Evolutionary conservation across 1,139 yeast genomes (phyloP).

Genomic region (Saccharomycopsis hybrid): DNA sequence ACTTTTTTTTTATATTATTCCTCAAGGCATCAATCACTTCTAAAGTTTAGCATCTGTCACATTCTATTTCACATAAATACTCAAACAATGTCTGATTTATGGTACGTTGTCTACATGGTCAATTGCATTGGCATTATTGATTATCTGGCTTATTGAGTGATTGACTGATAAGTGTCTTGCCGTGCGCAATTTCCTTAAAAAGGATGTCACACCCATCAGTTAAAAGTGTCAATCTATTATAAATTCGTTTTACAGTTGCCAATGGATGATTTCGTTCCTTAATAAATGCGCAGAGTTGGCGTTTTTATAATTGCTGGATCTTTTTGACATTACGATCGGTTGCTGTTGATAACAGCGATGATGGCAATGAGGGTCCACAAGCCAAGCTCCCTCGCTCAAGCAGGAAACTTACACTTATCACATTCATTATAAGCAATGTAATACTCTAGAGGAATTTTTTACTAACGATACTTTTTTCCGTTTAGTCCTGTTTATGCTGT

Average conservation of each 20-base stretch:
- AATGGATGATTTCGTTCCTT: not conserved
- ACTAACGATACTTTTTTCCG: not conserved
- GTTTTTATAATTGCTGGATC: not conserved
- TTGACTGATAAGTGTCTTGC: not conserved
- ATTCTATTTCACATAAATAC: too few relatives aligned
- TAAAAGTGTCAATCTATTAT: not conserved
- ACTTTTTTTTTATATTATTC: too few relatives aligned
- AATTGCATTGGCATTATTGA: not conserved
- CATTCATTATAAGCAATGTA: not conserved
- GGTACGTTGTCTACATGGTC: slow-evolving; percentile 34
- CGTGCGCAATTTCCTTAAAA: not conserved
- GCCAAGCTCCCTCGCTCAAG: not conserved
- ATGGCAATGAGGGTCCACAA: not conserved
- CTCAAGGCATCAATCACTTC: too few relatives aligned
- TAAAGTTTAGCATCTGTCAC: too few relatives aligned
- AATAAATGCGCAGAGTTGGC: not conserved
- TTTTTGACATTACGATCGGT: not conserved
- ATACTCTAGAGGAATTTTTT: not conserved
- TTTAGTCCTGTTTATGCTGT: slow-evolving; percentile 68
- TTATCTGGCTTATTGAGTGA: not conserved
- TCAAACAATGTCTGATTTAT: slow-evolving; percentile 45
- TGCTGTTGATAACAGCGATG: too few relatives aligned
- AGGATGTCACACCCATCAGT: not conserved
- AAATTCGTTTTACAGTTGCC: too few relatives aligned
- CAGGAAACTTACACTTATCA: not conserved